Conservation (phyloP, 2,329 filamentous ascomycete genomes). For the Penicillium sp. region DNA sequence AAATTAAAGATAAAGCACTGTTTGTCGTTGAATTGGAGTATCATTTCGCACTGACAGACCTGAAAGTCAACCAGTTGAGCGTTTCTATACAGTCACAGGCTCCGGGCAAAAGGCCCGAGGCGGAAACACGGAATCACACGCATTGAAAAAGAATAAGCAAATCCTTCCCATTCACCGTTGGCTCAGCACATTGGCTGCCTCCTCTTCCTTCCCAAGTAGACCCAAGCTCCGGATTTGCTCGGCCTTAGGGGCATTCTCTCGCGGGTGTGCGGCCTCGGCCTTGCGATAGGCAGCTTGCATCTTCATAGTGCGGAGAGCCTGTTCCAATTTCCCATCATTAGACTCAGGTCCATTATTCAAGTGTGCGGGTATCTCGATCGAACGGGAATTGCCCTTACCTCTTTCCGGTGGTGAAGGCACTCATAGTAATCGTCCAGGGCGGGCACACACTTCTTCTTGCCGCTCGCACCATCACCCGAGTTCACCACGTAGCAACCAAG, state of each 20-base stretch:
- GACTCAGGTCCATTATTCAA: not conserved
- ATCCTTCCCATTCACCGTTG: slow-evolving; percentile 22
- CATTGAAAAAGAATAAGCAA: slow-evolving; percentile 28
- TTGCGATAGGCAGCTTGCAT: slow-evolving; percentile 85
- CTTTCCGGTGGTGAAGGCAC: slow-evolving; percentile 97
- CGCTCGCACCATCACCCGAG: slow-evolving; percentile 72
- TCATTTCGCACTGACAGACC: slow-evolving; percentile 26
- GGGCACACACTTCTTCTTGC: slow-evolving; percentile 82
- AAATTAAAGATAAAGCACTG: not conserved
- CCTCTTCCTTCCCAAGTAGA: slow-evolving; percentile 78
- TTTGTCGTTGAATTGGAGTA: slow-evolving; percentile 25
- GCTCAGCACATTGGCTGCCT: slow-evolving; percentile 60
- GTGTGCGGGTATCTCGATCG: not conserved
- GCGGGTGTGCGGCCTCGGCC: slow-evolving; percentile 68
- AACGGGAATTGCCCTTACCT: slow-evolving; percentile 59
- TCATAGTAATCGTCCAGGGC: slow-evolving; percentile 97
- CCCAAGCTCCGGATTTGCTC: slow-evolving; percentile 87
- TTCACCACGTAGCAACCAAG: slow-evolving; percentile 98
- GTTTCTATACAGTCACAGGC: slow-evolving; percentile 38
- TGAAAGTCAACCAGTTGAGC: slow-evolving; percentile 20
- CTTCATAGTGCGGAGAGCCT: slow-evolving; percentile 75
- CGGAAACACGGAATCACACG: slow-evolving; percentile 29
- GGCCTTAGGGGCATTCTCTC: slow-evolving; percentile 77
- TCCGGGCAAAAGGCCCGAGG: slow-evolving; percentile 20
- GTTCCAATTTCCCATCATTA: slow-evolving; percentile 8